Conservation (phyloP, 306 rosid species). For the Begonia fuchsioides region DNA sequence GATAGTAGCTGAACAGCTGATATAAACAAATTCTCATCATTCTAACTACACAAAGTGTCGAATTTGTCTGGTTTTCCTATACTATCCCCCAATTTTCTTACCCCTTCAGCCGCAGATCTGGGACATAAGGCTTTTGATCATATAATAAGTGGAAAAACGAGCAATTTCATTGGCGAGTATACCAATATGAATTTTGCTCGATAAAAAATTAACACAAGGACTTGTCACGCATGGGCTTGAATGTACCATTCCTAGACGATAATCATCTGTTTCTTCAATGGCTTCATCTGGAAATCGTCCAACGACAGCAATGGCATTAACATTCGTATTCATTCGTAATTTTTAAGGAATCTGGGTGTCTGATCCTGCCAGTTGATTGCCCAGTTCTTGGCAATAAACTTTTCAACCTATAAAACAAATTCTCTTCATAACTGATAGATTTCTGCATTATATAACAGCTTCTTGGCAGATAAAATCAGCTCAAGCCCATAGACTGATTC, state of each 20-base stretch:
- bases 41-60: slow-evolving; percentile 13
- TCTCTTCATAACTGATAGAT: no score
- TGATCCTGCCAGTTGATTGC: slow-evolving; percentile 73
- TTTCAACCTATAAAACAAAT: no score
- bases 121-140: slow-evolving; percentile 35
- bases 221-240: neutral
- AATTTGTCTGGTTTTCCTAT: no score
- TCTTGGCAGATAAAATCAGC: no score
- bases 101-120: slow-evolving; percentile 89
- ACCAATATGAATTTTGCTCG: neutral
- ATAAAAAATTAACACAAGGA: neutral
- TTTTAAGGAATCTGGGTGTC: slow-evolving; percentile 56
- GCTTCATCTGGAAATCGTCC: slow-evolving; percentile 87
- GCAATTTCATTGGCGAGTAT: neutral
- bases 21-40: no score
- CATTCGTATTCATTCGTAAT: slow-evolving; percentile 33
- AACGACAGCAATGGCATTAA: slow-evolving; percentile 77
- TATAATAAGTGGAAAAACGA: neutral
- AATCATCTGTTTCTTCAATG: slow-evolving; percentile 49
- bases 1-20: no score
- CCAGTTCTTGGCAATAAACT: slow-evolving; percentile 72
- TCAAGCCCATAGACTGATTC: no score
- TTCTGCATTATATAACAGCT: no score
- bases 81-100: slow-evolving; percentile 12
- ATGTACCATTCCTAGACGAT: slow-evolving; percentile 63